phyloP scores from a whole-genome alignment of 202 grass and related monocot genomes.

The Miscanthus sacchariflorus region DNA sequence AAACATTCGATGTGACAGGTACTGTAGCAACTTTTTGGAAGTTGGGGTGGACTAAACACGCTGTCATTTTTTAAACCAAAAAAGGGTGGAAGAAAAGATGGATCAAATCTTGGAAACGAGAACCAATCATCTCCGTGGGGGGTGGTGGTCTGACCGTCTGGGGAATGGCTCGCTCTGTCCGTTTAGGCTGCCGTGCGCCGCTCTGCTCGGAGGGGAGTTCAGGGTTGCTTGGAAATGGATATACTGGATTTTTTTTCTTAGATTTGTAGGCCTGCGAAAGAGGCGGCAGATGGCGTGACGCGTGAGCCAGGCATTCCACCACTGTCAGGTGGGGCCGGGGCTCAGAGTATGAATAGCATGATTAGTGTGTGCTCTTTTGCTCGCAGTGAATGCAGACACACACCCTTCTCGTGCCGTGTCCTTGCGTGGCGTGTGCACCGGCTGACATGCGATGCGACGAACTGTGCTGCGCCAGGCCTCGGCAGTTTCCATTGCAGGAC shows the following conservation, averaged over 20 bases:
- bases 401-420: not conserved
- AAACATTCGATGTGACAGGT: too few relatives aligned
- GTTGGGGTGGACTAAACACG: too few relatives aligned
- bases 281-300: slow-evolving; percentile 16
- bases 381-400: slow-evolving; percentile 18
- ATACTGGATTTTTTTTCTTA: not conserved
- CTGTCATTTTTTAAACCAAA: too few relatives aligned
- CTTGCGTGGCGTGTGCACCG: not conserved
- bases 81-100: too few relatives aligned
- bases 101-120: too few relatives aligned
- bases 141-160: too few relatives aligned
- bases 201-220: not conserved
- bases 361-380: not conserved
- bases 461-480: not conserved
- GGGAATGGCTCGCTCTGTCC: too few relatives aligned
- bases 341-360: not conserved
- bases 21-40: too few relatives aligned
- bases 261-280: slow-evolving; percentile 55
- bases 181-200: not conserved
- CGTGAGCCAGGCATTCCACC: not conserved
- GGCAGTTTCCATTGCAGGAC: not conserved
- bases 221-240: slow-evolving; percentile 33
- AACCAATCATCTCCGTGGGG: too few relatives aligned
- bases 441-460: not conserved
- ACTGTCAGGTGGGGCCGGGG: not conserved